Percentiles rank a stretch among this genome's conserved stretches.
These are phyloP conservation scores for Triglochin maritima DNA, from an alignment of 106 monocot species.

Conservation along the genomic window DNA sequence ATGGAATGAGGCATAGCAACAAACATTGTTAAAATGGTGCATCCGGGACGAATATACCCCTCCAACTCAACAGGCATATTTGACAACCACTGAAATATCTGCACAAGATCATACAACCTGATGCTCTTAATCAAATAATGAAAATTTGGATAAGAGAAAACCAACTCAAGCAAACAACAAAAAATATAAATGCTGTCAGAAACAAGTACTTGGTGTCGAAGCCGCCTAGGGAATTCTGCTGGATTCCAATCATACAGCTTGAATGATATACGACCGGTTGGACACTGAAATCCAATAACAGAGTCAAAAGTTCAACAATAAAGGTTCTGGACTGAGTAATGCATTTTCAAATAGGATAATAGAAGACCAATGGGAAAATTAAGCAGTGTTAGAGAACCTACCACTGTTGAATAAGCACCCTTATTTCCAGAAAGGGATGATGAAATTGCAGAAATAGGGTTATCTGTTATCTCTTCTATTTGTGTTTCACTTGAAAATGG, in stretches of 20 bases:
- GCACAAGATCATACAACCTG: background rate
- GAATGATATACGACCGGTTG: conserved; percentile 94
- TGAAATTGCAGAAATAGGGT: conserved; percentile 37
- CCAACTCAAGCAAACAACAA: conserved; percentile 1
- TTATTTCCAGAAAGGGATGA: conserved; percentile 51
- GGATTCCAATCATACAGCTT: conserved; percentile 99
- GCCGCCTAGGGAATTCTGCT: conserved; percentile 85
- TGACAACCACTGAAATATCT: conserved; percentile 34
- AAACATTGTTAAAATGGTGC: conserved; percentile 85
- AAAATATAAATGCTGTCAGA: conserved; percentile 11
- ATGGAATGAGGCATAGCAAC: conserved; percentile 89
- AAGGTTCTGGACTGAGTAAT: background rate
- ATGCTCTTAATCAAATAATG: background rate
- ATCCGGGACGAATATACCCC: conserved; percentile 96
- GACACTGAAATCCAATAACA: conserved; percentile 61
- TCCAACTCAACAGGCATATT: conserved; percentile 37
- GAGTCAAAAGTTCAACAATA: background rate
- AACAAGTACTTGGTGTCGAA: conserved; percentile 74
- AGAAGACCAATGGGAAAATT: background rate
- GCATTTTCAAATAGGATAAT: background rate
- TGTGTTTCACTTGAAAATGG: conserved; percentile 38
- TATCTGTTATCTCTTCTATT: conserved; percentile 41
- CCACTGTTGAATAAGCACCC: conserved; percentile 65
- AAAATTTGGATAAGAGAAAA: background rate
- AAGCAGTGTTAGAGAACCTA: conserved; percentile 6